Conservation (phyloP, 1,139 yeast species). For the Kazachstania sp. region DNA sequence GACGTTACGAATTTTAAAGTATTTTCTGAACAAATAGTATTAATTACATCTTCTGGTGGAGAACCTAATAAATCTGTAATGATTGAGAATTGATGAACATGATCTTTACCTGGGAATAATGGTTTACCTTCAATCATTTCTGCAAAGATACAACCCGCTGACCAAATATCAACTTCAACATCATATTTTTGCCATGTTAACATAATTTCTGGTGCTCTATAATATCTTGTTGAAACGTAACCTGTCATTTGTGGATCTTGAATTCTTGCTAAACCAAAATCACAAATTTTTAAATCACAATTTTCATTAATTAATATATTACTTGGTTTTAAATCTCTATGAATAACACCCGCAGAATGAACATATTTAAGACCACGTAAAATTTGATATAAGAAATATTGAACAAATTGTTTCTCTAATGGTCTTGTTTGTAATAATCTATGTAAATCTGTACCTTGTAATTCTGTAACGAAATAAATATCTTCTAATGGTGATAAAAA, state of each 20-base stretch:
- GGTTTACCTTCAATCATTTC: constrained; percentile 99
- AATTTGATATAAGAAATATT: constrained; percentile 90
- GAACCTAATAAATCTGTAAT: constrained; percentile 93
- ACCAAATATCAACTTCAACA: constrained; percentile 98
- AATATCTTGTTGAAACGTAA: constrained; percentile 91
- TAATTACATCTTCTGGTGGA: constrained; percentile 93
- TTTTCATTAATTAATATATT: constrained; percentile 89
- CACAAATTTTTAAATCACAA: constrained; percentile 94
- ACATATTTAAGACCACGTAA: constrained; percentile 89
- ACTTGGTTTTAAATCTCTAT: constrained; percentile 88
- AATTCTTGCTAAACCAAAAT: constrained; percentile 91
- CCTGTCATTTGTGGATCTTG: constrained; percentile 99
- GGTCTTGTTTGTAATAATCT: constrained; percentile 87
- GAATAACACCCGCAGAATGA: constrained; percentile 95
- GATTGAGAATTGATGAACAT: constrained; percentile 94
- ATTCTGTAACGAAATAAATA: constrained; percentile 91
- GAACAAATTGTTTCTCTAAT: constrained; percentile 89
- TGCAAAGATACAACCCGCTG: constrained; percentile 97
- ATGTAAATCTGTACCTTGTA: constrained; percentile 94
- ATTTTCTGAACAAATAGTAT: constrained; percentile 91
- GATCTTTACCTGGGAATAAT: constrained; percentile 95
- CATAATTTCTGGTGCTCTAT: constrained; percentile 98
- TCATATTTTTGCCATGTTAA: constrained; percentile 98
- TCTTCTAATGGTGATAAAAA: constrained; percentile 93
- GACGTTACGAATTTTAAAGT: constrained; percentile 90